Percentiles rank a stretch among this genome's conserved stretches.
Evolutionary conservation across 352 stramenopile species (phyloP).

Genomic region (Phytophthora hibernalis): DNA sequence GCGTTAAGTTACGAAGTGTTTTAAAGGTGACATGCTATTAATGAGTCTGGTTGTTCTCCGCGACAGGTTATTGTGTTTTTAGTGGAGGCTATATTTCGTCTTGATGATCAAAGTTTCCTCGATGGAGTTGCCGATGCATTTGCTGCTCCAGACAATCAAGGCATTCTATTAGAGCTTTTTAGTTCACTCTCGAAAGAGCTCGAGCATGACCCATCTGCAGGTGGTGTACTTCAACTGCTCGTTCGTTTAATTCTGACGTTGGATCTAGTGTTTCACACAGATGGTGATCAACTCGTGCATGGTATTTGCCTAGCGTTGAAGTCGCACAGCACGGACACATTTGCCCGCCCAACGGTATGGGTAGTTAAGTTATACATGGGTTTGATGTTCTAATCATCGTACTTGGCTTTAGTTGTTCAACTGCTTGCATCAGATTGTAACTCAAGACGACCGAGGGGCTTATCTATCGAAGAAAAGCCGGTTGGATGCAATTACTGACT

Average conservation of each 20-base stretch:
- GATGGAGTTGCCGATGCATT: conserved; percentile 23
- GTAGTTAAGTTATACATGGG: neutral
- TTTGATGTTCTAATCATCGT: neutral
- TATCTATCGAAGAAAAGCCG: conserved; percentile 19
- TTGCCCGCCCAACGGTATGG: conserved; percentile 40
- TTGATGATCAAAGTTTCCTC: conserved; percentile 28
- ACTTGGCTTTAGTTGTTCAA: conserved; percentile 21
- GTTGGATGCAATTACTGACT: conserved; percentile 17
- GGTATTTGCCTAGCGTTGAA: conserved; percentile 39
- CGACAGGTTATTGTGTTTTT: conserved; percentile 29
- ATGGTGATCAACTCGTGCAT: conserved; percentile 36
- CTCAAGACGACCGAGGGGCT: conserved; percentile 7
- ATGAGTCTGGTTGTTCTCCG: neutral
- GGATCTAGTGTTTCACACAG: conserved; percentile 34
- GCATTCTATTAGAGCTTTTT: conserved; percentile 29
- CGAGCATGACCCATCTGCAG: conserved; percentile 20
- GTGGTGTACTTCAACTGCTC: conserved; percentile 39
- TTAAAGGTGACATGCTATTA: neutral
- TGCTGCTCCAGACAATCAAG: conserved; percentile 16
- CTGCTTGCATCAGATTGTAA: conserved; percentile 28
- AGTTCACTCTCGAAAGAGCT: conserved; percentile 31
- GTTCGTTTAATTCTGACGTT: conserved; percentile 39
- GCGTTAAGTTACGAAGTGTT: neutral
- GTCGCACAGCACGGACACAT: conserved; percentile 35
- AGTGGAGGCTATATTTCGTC: conserved; percentile 25